These are phyloP conservation scores for Buddleja alternifolia DNA, from an alignment of 257 asterid species.

Conservation along the genomic window DNA sequence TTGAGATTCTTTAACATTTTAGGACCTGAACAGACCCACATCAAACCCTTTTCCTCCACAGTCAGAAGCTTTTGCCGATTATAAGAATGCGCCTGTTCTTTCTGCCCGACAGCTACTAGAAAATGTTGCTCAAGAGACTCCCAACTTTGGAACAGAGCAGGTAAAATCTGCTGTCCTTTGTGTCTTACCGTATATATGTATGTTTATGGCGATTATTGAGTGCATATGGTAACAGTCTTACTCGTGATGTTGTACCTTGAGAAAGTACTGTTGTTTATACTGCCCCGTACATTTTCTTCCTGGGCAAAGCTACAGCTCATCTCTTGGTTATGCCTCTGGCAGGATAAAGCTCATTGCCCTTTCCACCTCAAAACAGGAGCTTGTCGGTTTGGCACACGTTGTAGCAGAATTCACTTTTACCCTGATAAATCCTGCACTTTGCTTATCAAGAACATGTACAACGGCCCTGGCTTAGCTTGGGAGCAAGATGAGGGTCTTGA, in stretches of 20 bases:
- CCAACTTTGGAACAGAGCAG: constrained; percentile 98
- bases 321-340: constrained; percentile 43
- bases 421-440: constrained; percentile 94
- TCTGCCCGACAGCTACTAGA: constrained; percentile 87
- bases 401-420: constrained; percentile 94
- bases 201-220: constrained; percentile 7
- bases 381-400: constrained; percentile 88
- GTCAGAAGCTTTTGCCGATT: constrained; percentile 71
- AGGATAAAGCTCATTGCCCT: constrained; percentile 99
- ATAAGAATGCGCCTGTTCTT: constrained; percentile 51
- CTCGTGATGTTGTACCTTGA: constrained; percentile 12
- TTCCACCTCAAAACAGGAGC: constrained; percentile 98
- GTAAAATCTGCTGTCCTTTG: constrained; percentile 38
- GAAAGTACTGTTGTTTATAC: constrained; percentile 23
- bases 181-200: constrained; percentile 7
- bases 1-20: constrained; percentile 32
- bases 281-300: constrained; percentile 7
- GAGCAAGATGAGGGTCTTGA: constrained; percentile 99
- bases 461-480: constrained; percentile 97
- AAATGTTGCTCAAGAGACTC: constrained; percentile 89
- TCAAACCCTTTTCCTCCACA: constrained; percentile 97
- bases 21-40: constrained; percentile 86
- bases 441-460: constrained; percentile 91
- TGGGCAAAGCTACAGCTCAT: constrained; percentile 34
- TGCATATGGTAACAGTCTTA: constrained; percentile 1